phyloP scores from a whole-genome alignment of 2,329 filamentous ascomycete genomes.

The Hypoxylon sp. region DNA sequence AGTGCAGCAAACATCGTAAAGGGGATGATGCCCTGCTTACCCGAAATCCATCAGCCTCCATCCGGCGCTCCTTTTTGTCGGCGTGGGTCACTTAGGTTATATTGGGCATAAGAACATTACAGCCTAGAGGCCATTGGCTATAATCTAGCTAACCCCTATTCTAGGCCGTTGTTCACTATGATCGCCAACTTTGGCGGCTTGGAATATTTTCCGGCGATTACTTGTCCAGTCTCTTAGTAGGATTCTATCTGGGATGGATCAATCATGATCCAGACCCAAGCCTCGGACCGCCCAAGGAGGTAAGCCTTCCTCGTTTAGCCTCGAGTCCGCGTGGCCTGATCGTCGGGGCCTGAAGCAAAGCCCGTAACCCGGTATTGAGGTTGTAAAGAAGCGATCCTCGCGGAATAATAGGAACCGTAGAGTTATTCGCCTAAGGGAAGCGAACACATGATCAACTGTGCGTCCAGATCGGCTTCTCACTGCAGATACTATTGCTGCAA shows the following conservation, averaged over 20 bases:
- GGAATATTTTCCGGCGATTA: slow-evolving; percentile 35
- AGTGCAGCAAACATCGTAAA: slow-evolving; percentile 17
- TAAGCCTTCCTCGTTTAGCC: slow-evolving; percentile 22
- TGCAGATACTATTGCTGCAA: slow-evolving; percentile 33
- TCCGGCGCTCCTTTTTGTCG: not conserved
- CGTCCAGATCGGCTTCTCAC: slow-evolving; percentile 39
- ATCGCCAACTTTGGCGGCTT: slow-evolving; percentile 28
- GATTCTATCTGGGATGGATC: slow-evolving; percentile 19
- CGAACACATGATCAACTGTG: slow-evolving; percentile 37
- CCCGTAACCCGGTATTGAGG: slow-evolving; percentile 28
- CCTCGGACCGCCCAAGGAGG: slow-evolving; percentile 30
- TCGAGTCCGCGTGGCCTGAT: slow-evolving; percentile 20
- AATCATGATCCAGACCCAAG: slow-evolving; percentile 16
- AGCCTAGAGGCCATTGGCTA: slow-evolving; percentile 24
- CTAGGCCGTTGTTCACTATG: slow-evolving; percentile 19
- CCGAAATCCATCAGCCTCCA: slow-evolving; percentile 11
- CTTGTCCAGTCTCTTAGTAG: slow-evolving; percentile 21
- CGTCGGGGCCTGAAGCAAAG: slow-evolving; percentile 22
- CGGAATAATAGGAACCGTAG: slow-evolving; percentile 18
- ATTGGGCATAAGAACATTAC: slow-evolving; percentile 31
- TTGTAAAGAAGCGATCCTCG: slow-evolving; percentile 20
- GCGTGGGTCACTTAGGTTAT: slow-evolving; percentile 27
- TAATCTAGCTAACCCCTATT: slow-evolving; percentile 16
- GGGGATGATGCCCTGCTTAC: slow-evolving; percentile 17
- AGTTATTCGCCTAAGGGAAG: slow-evolving; percentile 20